Evolutionary conservation across 345 rosid genomes (phyloP).

Genomic region (Hypericum androsaemum): DNA sequence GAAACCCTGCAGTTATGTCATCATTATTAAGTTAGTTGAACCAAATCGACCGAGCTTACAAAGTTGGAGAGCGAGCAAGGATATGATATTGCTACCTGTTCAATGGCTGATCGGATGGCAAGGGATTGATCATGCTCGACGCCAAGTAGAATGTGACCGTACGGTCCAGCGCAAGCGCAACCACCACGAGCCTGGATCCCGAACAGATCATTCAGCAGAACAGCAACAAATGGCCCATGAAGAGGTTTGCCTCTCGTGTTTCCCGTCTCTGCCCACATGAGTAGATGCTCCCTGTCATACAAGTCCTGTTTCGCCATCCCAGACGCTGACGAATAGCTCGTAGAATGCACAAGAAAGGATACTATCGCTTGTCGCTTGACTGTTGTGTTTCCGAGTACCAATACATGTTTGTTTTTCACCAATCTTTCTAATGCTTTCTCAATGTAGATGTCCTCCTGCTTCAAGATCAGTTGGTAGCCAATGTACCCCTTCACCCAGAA

Average conservation of each 20-base stretch:
- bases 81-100: conserved; percentile 24
- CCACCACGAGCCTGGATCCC: conserved; percentile 62
- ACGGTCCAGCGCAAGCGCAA: conserved; percentile 62
- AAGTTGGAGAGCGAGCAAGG: background rate
- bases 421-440: conserved; percentile 34
- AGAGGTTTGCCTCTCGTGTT: conserved; percentile 43
- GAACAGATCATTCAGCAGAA: conserved; percentile 48
- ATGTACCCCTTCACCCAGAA: conserved; percentile 55
- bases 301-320: background rate
- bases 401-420: conserved; percentile 28
- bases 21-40: background rate
- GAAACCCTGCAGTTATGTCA: conserved; percentile 28
- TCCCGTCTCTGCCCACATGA: conserved; percentile 34
- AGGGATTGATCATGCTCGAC: conserved; percentile 19
- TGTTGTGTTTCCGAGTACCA: conserved; percentile 35
- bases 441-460: conserved; percentile 27
- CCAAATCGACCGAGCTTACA: background rate
- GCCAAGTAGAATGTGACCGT: conserved; percentile 43
- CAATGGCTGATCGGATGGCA: conserved; percentile 30
- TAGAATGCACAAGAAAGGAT: conserved; percentile 42
- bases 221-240: conserved; percentile 43
- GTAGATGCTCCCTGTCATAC: background rate
- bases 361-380: conserved; percentile 33
- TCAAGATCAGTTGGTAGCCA: conserved; percentile 22
- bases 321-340: conserved; percentile 6